Evolutionary conservation across 345 rosid species (phyloP).

Genomic region (Camelina laxa): DNA sequence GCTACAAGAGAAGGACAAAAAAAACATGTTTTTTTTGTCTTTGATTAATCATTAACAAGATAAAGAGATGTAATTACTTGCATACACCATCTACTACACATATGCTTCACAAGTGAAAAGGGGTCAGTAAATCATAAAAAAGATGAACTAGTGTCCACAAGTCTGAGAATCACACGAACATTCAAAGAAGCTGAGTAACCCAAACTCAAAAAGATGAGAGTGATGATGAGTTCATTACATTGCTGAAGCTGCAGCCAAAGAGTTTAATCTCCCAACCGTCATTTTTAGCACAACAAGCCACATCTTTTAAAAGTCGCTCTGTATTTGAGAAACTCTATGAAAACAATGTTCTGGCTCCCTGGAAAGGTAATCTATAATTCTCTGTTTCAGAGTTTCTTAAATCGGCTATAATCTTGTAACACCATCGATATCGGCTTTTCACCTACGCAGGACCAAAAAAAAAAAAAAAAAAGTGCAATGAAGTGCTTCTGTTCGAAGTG

Average conservation of each 20-base stretch:
- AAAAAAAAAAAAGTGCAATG: neutral
- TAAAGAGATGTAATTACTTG: too few relatives aligned
- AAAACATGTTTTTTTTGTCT: too few relatives aligned
- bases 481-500: too few relatives aligned
- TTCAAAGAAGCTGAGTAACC: too few relatives aligned
- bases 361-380: neutral
- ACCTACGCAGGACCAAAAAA: neutral
- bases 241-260: constrained; percentile 22
- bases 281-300: constrained; percentile 40
- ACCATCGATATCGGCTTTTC: too few relatives aligned
- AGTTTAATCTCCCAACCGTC: constrained; percentile 23
- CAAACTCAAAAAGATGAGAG: neutral
- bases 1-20: too few relatives aligned
- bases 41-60: too few relatives aligned
- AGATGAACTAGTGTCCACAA: too few relatives aligned
- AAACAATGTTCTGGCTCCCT: neutral
- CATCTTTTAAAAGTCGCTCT: constrained; percentile 32
- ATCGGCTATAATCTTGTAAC: neutral
- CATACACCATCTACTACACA: too few relatives aligned
- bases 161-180: too few relatives aligned
- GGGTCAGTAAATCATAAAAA: too few relatives aligned
- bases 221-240: constrained; percentile 41
- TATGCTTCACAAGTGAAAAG: too few relatives aligned
- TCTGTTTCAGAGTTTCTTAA: neutral
- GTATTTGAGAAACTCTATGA: neutral